Conservation (phyloP, 2,329 filamentous ascomycete species). For the Thyridium curvatum region DNA sequence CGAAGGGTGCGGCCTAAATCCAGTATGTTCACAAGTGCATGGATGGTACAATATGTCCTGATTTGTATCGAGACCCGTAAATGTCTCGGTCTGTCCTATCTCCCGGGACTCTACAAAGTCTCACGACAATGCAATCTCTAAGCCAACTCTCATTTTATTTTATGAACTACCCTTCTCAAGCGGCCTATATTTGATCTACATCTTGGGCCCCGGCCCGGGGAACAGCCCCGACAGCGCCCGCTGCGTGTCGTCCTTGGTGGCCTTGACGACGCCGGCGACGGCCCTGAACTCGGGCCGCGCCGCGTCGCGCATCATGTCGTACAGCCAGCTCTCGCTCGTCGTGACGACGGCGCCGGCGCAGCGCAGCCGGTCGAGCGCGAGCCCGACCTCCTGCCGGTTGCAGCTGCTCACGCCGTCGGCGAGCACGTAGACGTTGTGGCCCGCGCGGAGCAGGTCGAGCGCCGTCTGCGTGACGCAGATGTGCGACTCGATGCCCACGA, state of each 20-base stretch:
- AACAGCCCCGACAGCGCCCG: conserved; percentile 59
- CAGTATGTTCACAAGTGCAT: no score
- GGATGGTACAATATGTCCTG: no score
- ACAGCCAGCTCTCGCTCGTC: conserved; percentile 83
- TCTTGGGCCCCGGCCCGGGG: conserved; percentile 44
- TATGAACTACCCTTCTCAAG: no score
- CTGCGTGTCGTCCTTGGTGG: conserved; percentile 64
- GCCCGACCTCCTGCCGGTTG: conserved; percentile 71
- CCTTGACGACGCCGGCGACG: conserved; percentile 73
- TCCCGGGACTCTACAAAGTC: no score
- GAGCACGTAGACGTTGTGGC: conserved; percentile 79
- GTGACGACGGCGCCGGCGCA: conserved; percentile 74
- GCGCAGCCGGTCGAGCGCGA: conserved; percentile 72
- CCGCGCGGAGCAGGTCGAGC: conserved; percentile 68
- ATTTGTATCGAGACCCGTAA: no score
- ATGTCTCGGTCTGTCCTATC: no score
- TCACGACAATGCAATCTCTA: no score
- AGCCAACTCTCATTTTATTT: no score
- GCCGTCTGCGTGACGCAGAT: conserved; percentile 94
- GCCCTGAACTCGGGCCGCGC: conserved; percentile 64
- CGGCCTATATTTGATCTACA: no score
- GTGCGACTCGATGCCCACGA: conserved; percentile 89
- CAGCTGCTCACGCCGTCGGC: conserved; percentile 87
- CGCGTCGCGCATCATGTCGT: conserved; percentile 84
- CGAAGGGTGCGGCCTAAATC: no score